Conservation (phyloP, 2,329 filamentous ascomycete genomes). For the Xylogone sp. region DNA sequence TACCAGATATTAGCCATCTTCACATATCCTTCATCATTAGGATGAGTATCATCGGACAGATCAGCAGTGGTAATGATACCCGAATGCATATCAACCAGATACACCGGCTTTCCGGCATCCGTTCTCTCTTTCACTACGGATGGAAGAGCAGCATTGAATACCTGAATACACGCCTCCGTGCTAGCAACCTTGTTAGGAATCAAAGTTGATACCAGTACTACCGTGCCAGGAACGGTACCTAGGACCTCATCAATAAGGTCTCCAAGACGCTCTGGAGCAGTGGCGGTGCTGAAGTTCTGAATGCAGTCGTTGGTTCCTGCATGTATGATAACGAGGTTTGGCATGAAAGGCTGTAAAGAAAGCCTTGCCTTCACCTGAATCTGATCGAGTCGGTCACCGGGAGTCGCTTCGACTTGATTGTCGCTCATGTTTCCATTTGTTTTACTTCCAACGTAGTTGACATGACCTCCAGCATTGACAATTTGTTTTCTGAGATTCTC, state of each 20-base stretch:
- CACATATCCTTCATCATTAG: constrained; percentile 16
- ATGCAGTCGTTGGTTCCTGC: constrained; percentile 41
- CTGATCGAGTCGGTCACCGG: constrained; percentile 37
- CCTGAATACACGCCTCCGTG: not conserved
- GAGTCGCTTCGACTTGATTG: constrained; percentile 42
- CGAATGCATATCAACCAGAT: constrained; percentile 36
- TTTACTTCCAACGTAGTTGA: constrained; percentile 36
- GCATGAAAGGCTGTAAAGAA: constrained; percentile 28
- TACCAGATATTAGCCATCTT: constrained; percentile 20
- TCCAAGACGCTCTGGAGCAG: constrained; percentile 30
- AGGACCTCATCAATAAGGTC: constrained; percentile 34
- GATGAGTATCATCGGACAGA: constrained; percentile 14
- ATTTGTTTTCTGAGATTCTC: constrained; percentile 28
- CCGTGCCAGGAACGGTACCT: constrained; percentile 26
- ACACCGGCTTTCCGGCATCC: not conserved
- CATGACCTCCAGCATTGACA: constrained; percentile 27
- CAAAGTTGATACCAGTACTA: constrained; percentile 24
- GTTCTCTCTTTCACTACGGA: not conserved
- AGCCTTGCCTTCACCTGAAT: constrained; percentile 30
- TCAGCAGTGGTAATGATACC: constrained; percentile 8
- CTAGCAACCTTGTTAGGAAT: not conserved
- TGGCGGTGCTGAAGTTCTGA: constrained; percentile 27
- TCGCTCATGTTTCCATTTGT: constrained; percentile 35
- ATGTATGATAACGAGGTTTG: constrained; percentile 39
- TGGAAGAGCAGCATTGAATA: not conserved